phyloP scores from a whole-genome alignment of 164 flowering plant genomes.

The Sedum album region DNA sequence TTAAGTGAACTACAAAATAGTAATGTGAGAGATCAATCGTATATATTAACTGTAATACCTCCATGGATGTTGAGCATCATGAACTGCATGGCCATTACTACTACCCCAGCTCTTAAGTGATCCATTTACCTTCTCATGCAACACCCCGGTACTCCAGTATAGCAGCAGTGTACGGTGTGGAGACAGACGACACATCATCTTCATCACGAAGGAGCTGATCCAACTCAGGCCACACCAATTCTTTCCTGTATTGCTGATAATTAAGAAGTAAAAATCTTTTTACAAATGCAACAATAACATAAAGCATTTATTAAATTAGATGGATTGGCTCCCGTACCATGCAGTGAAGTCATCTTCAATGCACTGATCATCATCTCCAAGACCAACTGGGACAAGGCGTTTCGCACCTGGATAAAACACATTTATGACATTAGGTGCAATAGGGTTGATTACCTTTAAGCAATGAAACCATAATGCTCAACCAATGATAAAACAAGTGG shows the following conservation, averaged over 20 bases:
- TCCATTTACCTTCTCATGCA: constrained; percentile 35
- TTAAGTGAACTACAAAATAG: neutral
- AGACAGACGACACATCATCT: constrained; percentile 39
- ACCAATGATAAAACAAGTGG: neutral
- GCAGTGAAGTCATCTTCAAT: constrained; percentile 92
- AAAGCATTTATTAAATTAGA: too few species aligned
- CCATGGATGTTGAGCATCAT: constrained; percentile 91
- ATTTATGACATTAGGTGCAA: neutral
- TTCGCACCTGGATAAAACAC: constrained; percentile 36
- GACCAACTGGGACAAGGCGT: constrained; percentile 51
- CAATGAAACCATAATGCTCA: neutral
- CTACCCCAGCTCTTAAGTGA: constrained; percentile 15
- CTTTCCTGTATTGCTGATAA: constrained; percentile 53
- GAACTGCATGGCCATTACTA: constrained; percentile 49
- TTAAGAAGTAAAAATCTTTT: too few species aligned
- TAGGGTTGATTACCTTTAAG: neutral
- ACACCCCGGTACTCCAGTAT: constrained; percentile 65
- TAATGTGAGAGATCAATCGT: neutral
- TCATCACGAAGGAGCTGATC: constrained; percentile 63
- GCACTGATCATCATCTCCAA: constrained; percentile 81
- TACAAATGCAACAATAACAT: too few species aligned
- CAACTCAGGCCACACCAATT: constrained; percentile 73
- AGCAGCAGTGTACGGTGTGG: constrained; percentile 78
- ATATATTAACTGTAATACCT: constrained; percentile 31
- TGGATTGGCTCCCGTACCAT: constrained; percentile 49